Conservation (phyloP, 108 stramenopile species). For the Pseudonitzschia delicatissima region DNA sequence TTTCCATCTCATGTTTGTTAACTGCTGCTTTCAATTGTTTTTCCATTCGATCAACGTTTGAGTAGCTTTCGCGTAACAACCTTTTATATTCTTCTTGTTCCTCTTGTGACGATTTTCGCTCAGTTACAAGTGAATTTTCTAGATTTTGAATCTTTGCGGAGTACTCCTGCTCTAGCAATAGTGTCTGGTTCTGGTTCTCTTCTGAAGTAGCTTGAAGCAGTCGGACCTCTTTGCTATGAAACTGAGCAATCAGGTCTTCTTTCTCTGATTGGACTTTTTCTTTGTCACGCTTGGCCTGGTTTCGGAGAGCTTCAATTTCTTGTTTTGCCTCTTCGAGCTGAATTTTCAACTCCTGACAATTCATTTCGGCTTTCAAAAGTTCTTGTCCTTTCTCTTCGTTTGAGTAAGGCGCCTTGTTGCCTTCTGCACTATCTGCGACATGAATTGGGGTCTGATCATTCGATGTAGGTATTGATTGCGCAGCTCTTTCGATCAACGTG, state of each 20-base stretch:
- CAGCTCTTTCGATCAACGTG: not conserved
- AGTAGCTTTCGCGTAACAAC: constrained; percentile 27
- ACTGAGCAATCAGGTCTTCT: constrained; percentile 29
- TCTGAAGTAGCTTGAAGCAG: constrained; percentile 34
- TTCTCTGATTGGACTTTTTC: constrained; percentile 17
- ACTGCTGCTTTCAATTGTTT: constrained; percentile 9
- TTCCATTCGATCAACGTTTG: constrained; percentile 29
- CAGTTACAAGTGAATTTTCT: constrained; percentile 22
- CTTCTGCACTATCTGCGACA: not conserved
- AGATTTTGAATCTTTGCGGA: constrained; percentile 21
- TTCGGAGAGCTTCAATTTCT: constrained; percentile 23
- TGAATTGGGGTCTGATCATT: not conserved
- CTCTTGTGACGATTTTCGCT: constrained; percentile 22
- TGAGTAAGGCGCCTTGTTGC: not conserved
- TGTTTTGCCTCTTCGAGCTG: constrained; percentile 15
- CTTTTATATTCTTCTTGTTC: constrained; percentile 24
- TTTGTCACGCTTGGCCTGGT: constrained; percentile 9
- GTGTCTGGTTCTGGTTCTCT: constrained; percentile 39
- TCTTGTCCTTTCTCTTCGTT: constrained; percentile 6
- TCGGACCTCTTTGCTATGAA: constrained; percentile 39
- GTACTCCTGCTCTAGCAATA: constrained; percentile 14
- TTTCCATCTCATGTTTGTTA: constrained; percentile 20
- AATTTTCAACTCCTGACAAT: not conserved
- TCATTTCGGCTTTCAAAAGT: constrained; percentile 4
- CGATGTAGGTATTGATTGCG: not conserved